These are phyloP conservation scores for Mortierella sp. DNA, from an alignment of 371 early-diverging fungal genomes.

Conservation along the genomic window DNA sequence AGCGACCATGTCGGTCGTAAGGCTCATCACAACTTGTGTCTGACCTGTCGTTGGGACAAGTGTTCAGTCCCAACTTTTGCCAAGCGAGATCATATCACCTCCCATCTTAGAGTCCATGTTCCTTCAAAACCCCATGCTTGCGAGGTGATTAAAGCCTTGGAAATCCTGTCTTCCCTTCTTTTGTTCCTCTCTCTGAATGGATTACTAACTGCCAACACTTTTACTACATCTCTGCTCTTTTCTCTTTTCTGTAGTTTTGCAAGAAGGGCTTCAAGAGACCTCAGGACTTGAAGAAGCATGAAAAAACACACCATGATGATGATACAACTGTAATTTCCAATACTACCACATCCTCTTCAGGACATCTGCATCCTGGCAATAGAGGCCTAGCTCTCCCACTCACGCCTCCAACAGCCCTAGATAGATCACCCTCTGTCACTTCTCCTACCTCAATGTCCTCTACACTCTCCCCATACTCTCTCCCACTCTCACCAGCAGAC, in stretches of 20 bases:
- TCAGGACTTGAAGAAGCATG: constrained; percentile 96
- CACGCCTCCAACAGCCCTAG: constrained; percentile 54
- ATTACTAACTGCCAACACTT: neutral
- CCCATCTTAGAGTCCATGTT: constrained; percentile 92
- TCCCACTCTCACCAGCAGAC: constrained; percentile 50
- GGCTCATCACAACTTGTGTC: constrained; percentile 86
- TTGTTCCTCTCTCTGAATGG: neutral
- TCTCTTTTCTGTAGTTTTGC: constrained; percentile 69
- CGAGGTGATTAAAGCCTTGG: constrained; percentile 54
- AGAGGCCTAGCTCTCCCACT: constrained; percentile 18
- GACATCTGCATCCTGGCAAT: constrained; percentile 22
- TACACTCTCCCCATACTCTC: constrained; percentile 35
- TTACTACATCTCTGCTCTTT: neutral
- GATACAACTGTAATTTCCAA: constrained; percentile 53
- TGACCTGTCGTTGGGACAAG: constrained; percentile 89
- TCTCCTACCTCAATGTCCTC: constrained; percentile 24
- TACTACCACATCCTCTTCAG: constrained; percentile 24
- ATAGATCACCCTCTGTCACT: constrained; percentile 45
- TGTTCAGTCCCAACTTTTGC: constrained; percentile 76
- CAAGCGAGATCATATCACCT: constrained; percentile 96
- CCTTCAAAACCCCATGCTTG: constrained; percentile 92
- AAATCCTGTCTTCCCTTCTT: neutral
- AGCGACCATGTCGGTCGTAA: constrained; percentile 95
- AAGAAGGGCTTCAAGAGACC: constrained; percentile 91
- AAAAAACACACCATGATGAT: constrained; percentile 81